Base-by-base conservation (phyloP, 768 basidiomycete genomes). In the Paxillus involutus region DNA sequence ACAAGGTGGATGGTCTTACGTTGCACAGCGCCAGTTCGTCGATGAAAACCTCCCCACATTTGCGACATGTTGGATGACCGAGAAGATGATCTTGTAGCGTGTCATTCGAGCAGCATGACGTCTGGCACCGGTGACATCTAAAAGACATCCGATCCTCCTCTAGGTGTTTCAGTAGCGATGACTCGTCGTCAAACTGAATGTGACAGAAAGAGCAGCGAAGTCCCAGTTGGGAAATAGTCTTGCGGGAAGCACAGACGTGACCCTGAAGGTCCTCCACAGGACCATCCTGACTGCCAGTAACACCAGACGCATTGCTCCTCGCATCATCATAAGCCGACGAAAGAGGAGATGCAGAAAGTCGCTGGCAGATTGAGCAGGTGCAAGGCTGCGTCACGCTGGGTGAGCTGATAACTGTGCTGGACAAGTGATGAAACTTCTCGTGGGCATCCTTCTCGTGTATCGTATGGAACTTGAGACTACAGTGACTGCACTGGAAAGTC, bases 21-120 rank as follows among this genome's bases (percentile, higher is more conserved):
- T 33, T 43, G 11, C 62, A 64, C 10, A 68, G 59, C 26, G 58
- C 32, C 45, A 59, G 49, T 44, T 59, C 29, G 42, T 67, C 57
- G 14, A 48, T 45, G 57, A 68, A 68, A 2, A 45, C 32, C 29
- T 50, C 52, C 48, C 32, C 42, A 13, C 67, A 68, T 49, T 56
- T 69, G 53, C 33, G 33, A 49, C 66, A 68, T 6, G 58, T 55
- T 4, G 67, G 62, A 46, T 68, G 67, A 11, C 45, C 26, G 26
- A 65, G 50, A 0, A 65, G 12, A 53, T 68, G 67, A 32, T 69
- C 65, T 17, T 64, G 55, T 26, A 69, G n/a, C 49, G 63, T 59
- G 49, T 61, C 59, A 10, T 59, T 47, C 26, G 65, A 67, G 44
- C 67, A 68, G 43, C 54, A 63, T 26, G 51, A 49, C 59, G 45